Evolutionary conservation across 2,329 filamentous ascomycete species (phyloP).

Genomic region (Madurella mycetomatis): DNA sequence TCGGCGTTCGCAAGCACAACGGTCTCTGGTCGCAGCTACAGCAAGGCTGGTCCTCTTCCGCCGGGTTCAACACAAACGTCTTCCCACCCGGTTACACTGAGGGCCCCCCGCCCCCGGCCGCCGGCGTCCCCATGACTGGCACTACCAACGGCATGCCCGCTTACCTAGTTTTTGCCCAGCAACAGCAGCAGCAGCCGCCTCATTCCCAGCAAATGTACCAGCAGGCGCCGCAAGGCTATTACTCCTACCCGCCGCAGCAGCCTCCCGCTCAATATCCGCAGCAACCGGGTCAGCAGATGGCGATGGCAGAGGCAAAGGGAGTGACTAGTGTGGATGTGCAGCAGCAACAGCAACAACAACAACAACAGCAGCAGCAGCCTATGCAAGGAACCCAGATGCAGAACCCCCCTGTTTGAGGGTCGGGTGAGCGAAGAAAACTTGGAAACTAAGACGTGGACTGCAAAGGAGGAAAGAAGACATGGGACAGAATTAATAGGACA

Average conservation of each 20-base stretch:
- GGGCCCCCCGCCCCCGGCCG: neutral
- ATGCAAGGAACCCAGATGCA: no score
- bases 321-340: no score
- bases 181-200: neutral
- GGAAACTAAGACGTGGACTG: no score
- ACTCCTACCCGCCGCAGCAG: slow-evolving; percentile 8
- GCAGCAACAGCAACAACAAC: no score
- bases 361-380: no score
- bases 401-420: no score
- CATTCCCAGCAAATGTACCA: neutral
- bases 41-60: slow-evolving; percentile 8
- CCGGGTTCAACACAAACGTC: neutral
- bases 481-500: no score
- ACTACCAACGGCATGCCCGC: neutral
- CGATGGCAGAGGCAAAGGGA: no score
- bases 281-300: no score
- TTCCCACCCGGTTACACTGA: no score
- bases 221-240: slow-evolving; percentile 1
- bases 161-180: slow-evolving; percentile 7
- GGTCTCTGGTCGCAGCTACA: slow-evolving; percentile 27
- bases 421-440: no score
- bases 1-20: slow-evolving; percentile 21
- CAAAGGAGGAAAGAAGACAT: no score
- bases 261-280: neutral
- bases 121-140: neutral